Evolutionary conservation across 306 rosid species (phyloP).

Genomic region (Cucumis melo): DNA sequence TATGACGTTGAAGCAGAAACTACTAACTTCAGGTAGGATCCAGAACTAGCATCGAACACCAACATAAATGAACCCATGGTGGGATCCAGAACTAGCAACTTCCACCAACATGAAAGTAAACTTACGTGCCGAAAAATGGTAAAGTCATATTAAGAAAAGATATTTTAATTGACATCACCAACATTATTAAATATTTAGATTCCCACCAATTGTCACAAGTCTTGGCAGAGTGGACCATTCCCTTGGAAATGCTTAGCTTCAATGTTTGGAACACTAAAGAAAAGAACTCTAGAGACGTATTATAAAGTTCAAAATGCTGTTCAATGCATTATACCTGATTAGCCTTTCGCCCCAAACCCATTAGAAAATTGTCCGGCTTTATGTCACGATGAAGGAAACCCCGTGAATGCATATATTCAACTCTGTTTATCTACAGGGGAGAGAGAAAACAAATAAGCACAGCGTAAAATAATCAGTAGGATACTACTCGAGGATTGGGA

Average conservation of each 20-base stretch:
- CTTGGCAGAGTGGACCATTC: background rate
- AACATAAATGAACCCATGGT: background rate
- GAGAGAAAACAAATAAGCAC: conserved; percentile 10
- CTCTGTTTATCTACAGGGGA: conserved; percentile 49
- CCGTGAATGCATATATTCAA: conserved; percentile 75
- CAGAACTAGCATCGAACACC: background rate
- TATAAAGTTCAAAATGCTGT: background rate
- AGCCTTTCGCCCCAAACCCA: conserved; percentile 77
- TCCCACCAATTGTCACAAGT: background rate
- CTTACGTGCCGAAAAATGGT: background rate
- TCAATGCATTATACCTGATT: conserved; percentile 41
- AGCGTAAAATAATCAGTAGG: background rate
- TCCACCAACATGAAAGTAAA: background rate
- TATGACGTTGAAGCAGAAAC: conserved; percentile 1
- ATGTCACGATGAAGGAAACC: conserved; percentile 80
- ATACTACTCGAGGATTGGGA: background rate
- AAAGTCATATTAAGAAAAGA: background rate
- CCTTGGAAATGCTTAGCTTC: background rate
- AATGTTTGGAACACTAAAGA: background rate
- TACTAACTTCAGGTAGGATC: background rate
- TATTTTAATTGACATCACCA: background rate
- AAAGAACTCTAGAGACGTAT: background rate
- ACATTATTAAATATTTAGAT: background rate
- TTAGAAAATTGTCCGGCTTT: conserved; percentile 78
- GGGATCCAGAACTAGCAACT: background rate